These are phyloP conservation scores for Mimosa pudica DNA, from an alignment of 306 rosid genomes.

Conservation along the genomic window DNA sequence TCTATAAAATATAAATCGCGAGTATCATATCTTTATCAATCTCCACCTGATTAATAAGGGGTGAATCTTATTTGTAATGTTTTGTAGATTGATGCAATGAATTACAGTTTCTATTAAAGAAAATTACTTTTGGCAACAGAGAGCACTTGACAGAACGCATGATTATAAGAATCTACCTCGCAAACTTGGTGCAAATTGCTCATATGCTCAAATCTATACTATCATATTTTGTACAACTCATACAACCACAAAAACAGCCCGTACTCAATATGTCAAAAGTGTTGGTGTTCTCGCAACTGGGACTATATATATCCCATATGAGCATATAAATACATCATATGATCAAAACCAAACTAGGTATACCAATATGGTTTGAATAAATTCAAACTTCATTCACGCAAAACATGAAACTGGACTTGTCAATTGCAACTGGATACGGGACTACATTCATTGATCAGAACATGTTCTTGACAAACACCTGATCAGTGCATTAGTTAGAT, in stretches of 20 bases:
- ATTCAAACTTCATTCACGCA: constrained; percentile 41
- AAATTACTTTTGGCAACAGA: background rate
- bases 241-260: background rate
- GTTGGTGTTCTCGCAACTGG: background rate
- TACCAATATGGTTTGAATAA: background rate
- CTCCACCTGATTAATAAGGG: too few species aligned
- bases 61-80: too few species aligned
- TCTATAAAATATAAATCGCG: too few species aligned
- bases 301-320: background rate
- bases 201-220: background rate
- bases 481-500: constrained; percentile 64
- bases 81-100: too few species aligned
- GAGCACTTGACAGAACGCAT: background rate
- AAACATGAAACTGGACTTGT: constrained; percentile 38
- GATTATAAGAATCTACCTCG: background rate
- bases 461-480: constrained; percentile 51
- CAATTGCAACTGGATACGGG: constrained; percentile 20
- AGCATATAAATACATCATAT: background rate
- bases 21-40: too few species aligned
- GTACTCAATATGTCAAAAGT: background rate
- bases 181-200: background rate
- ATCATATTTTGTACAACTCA: background rate
- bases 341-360: constrained; percentile 10
- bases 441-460: constrained; percentile 57
- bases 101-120: too few species aligned